These are phyloP conservation scores for Pilasporangium apinafurcum DNA, from an alignment of 352 stramenopile genomes.

Conservation along the genomic window DNA sequence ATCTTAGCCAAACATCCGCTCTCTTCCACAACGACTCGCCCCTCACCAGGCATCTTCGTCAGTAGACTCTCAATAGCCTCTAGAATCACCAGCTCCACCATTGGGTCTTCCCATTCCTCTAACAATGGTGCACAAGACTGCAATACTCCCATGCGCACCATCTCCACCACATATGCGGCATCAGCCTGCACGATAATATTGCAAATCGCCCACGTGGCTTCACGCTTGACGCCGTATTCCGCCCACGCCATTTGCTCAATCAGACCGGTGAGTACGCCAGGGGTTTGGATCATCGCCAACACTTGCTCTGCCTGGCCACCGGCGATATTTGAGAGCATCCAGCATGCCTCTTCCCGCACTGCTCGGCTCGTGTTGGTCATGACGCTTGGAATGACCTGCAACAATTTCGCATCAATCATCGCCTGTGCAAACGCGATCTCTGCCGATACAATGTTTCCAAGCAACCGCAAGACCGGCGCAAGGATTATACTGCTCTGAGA, in stretches of 20 bases:
- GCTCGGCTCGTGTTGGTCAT: conserved; percentile 75
- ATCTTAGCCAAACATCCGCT: conserved; percentile 71
- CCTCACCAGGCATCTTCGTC: conserved; percentile 54
- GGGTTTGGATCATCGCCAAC: conserved; percentile 62
- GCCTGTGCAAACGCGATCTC: conserved; percentile 72
- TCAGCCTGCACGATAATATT: conserved; percentile 78
- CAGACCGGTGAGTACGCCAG: conserved; percentile 52
- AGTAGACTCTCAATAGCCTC: conserved; percentile 71
- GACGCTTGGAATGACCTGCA: conserved; percentile 78
- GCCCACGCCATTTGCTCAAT: conserved; percentile 86
- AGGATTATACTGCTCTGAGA: conserved; percentile 82
- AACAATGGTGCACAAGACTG: conserved; percentile 64
- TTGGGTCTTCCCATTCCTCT: conserved; percentile 82
- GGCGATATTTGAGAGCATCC: conserved; percentile 86
- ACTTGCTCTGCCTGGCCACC: conserved; percentile 70
- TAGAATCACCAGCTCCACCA: conserved; percentile 82
- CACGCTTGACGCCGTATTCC: conserved; percentile 78
- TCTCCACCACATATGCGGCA: conserved; percentile 46
- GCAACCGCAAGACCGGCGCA: conserved; percentile 60
- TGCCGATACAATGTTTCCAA: conserved; percentile 80
- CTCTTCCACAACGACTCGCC: conserved; percentile 66
- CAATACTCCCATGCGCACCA: conserved; percentile 70
- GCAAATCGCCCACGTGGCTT: conserved; percentile 83
- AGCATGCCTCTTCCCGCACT: conserved; percentile 80
- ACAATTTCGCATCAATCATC: conserved; percentile 69